Conservation (phyloP, 306 rosid genomes). For the Glycine latifolia region DNA sequence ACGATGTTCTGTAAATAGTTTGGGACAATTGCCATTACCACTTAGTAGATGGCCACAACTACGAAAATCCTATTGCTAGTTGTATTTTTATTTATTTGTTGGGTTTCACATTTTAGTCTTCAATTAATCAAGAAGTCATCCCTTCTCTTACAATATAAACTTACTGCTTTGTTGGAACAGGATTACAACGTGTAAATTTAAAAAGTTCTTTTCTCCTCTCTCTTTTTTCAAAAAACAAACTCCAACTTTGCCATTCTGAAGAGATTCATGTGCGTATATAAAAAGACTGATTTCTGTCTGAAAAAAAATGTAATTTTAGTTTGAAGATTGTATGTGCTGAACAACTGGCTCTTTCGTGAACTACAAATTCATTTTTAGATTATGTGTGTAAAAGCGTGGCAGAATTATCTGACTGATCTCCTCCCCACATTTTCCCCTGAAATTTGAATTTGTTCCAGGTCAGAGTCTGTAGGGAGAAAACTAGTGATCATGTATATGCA, state of each 20-base stretch:
- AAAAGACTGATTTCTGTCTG: not conserved
- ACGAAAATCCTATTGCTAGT: slow-evolving; percentile 13
- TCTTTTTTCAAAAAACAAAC: not conserved
- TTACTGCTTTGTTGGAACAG: slow-evolving; percentile 21
- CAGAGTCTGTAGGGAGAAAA: slow-evolving; percentile 91
- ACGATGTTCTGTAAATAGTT: slow-evolving; percentile 14
- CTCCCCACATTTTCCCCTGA: slow-evolving; percentile 24
- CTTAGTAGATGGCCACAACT: slow-evolving; percentile 11
- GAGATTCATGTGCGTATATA: not conserved
- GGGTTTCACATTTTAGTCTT: slow-evolving; percentile 31
- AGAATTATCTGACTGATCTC: slow-evolving; percentile 5
- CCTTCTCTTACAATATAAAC: not conserved
- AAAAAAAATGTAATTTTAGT: not conserved
- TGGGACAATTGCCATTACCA: slow-evolving; percentile 17
- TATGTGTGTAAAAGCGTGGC: slow-evolving; percentile 24
- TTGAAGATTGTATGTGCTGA: slow-evolving; percentile 7
- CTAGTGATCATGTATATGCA: slow-evolving; percentile 86
- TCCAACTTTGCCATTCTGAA: not conserved
- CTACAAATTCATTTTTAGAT: not conserved
- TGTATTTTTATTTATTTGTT: not conserved
- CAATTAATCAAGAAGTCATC: slow-evolving; percentile 8
- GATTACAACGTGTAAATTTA: slow-evolving; percentile 23
- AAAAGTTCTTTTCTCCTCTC: not conserved
- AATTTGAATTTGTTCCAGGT: slow-evolving; percentile 72
- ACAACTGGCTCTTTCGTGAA: slow-evolving; percentile 6